These are phyloP conservation scores for Fusarium denticulatum DNA, from an alignment of 2,329 filamentous ascomycete species.

Conservation along the genomic window DNA sequence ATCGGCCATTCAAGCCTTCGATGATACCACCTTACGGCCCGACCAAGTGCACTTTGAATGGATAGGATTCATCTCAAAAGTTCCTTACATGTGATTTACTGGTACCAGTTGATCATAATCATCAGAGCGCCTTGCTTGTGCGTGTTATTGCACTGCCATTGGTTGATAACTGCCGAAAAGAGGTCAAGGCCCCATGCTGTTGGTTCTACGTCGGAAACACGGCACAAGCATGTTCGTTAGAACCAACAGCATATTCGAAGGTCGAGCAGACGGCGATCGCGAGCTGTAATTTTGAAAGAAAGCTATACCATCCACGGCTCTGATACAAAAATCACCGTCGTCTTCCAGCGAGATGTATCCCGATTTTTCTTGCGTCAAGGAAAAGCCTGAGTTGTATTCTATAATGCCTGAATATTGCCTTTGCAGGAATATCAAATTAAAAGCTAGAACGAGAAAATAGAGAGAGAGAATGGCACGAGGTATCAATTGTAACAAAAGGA, in stretches of 20 bases:
- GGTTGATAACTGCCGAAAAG: neutral
- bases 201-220: neutral
- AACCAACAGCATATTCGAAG: no score
- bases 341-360: neutral
- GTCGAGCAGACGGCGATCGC: accelerated
- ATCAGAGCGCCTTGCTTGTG: neutral
- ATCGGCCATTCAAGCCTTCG: no score
- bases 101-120: no score
- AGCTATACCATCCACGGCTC: accelerated
- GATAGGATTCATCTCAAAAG: no score
- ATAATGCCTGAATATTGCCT: neutral
- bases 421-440: neutral
- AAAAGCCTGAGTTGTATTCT: neutral
- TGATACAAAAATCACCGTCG: neutral
- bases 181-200: neutral
- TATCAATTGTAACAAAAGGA: neutral
- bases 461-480: accelerated
- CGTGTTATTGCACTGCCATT: neutral
- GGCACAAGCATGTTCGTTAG: neutral
- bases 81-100: no score
- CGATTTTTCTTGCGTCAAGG: neutral
- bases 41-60: no score
- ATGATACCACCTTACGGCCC: no score
- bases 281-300: accelerated
- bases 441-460: neutral